phyloP scores from a whole-genome alignment of 176 grass and related monocot species.

The Eragrostis nindensis region DNA sequence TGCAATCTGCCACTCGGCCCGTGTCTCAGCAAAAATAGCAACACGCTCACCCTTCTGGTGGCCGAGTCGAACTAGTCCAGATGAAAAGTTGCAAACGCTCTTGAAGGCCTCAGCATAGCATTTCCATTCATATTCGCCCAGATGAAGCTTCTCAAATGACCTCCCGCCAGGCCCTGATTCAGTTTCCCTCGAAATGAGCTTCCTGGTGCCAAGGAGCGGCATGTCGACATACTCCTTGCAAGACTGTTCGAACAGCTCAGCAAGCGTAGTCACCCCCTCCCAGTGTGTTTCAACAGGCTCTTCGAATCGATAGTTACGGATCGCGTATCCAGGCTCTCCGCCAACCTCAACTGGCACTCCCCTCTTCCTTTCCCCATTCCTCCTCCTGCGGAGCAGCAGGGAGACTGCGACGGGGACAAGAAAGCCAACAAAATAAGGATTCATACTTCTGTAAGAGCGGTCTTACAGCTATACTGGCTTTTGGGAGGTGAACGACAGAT shows the following conservation, averaged over 20 bases:
- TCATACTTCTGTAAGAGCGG: conserved; percentile 52
- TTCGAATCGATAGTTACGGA: conserved; percentile 75
- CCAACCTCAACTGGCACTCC: conserved; percentile 67
- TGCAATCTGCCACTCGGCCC: conserved; percentile 88
- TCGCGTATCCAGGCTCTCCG: conserved; percentile 73
- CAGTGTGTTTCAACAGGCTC: conserved; percentile 77
- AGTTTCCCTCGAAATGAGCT: conserved; percentile 71
- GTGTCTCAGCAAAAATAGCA: conserved; percentile 95
- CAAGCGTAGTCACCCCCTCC: conserved; percentile 77
- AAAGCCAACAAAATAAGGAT: conserved; percentile 73
- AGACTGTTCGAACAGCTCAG: conserved; percentile 80
- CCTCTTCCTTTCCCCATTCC: conserved; percentile 60
- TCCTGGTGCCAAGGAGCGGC: conserved; percentile 84
- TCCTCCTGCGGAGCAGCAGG: conserved; percentile 56
- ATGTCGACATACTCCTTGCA: conserved; percentile 71
- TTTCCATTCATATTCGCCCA: conserved; percentile 91
- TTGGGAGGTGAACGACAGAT: not conserved
- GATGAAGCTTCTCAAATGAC: conserved; percentile 90
- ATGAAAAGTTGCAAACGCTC: conserved; percentile 74
- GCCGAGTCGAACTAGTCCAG: conserved; percentile 74
- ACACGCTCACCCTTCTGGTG: conserved; percentile 66
- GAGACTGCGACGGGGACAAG: conserved; percentile 68
- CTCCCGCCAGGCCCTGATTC: conserved; percentile 63
- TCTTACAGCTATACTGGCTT: not conserved
- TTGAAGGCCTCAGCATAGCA: conserved; percentile 84